Evolutionary conservation across 768 basidiomycete species (phyloP).

Genomic region (Wakefieldia striispora): DNA sequence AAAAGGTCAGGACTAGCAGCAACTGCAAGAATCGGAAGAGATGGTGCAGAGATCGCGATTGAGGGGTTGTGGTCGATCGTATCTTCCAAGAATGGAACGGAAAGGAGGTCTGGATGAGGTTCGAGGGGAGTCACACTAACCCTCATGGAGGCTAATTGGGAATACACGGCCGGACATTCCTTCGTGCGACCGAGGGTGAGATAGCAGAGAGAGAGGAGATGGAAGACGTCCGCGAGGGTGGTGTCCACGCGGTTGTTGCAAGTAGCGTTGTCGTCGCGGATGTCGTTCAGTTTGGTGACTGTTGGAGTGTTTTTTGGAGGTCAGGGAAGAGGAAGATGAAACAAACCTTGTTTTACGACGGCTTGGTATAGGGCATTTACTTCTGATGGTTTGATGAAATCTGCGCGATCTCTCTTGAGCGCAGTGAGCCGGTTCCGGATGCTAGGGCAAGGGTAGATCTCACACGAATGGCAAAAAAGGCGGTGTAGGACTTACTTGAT

Average conservation of each 20-base stretch:
- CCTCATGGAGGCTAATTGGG: conserved; percentile 93
- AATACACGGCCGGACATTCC: conserved; percentile 93
- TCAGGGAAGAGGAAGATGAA: conserved; percentile 11
- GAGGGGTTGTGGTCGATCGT: not conserved
- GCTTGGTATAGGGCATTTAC: conserved; percentile 91
- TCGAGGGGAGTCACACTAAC: conserved; percentile 50
- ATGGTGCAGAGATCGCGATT: conserved; percentile 3
- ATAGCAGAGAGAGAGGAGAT: conserved; percentile 93
- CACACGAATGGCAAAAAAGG: conserved; percentile 14
- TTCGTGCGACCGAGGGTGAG: conserved; percentile 95
- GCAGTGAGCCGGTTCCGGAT: conserved; percentile 94
- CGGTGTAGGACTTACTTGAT: conserved; percentile 63
- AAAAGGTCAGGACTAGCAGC: conserved; percentile 23
- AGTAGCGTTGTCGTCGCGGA: conserved; percentile 72
- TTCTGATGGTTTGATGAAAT: conserved; percentile 91
- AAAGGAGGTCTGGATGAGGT: not conserved
- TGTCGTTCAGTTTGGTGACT: conserved; percentile 91
- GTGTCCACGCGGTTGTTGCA: conserved; percentile 93
- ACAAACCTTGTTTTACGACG: conserved; percentile 86
- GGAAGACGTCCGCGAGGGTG: conserved; percentile 93
- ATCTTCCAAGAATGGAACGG: conserved; percentile 1
- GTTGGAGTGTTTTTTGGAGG: conserved; percentile 4
- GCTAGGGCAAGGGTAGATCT: conserved; percentile 42
- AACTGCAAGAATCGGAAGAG: conserved; percentile 10
- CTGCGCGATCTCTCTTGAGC: conserved; percentile 88